Conservation (phyloP, 495 filamentous ascomycete species). For the Neurospora pannonica region DNA sequence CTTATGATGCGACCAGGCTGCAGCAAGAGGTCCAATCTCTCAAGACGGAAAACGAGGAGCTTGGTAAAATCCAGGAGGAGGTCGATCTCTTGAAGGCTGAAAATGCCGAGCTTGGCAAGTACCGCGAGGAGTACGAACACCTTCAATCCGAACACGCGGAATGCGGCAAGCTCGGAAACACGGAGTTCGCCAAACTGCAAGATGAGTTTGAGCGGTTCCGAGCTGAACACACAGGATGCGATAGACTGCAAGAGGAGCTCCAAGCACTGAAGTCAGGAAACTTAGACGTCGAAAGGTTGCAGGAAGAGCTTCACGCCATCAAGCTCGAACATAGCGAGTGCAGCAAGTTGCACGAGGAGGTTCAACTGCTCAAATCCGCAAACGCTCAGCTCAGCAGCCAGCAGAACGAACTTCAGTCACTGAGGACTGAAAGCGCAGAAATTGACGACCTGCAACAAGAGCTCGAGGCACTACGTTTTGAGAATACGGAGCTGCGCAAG, state of each 20-base stretch:
- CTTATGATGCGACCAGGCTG: constrained; percentile 67
- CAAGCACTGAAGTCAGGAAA: neutral
- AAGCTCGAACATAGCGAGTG: neutral
- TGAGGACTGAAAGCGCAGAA: constrained; percentile 55
- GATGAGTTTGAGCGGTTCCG: constrained; percentile 3
- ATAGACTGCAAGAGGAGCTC: neutral
- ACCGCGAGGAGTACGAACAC: neutral
- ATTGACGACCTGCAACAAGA: constrained; percentile 64
- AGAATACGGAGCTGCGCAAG: constrained; percentile 41
- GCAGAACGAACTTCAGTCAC: constrained; percentile 1
- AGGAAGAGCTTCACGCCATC: neutral
- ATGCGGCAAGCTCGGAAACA: constrained; percentile 48
- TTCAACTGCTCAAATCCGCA: constrained; percentile 55
- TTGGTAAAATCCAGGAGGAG: constrained; percentile 1
- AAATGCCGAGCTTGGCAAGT: neutral
- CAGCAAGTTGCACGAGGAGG: constrained; percentile 65
- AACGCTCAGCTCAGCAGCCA: constrained; percentile 26
- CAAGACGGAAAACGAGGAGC: constrained; percentile 49
- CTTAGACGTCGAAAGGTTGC: neutral
- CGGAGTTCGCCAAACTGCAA: constrained; percentile 2
- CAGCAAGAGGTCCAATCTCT: constrained; percentile 70
- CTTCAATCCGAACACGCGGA: neutral
- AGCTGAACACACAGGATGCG: neutral
- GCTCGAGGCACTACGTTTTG: constrained; percentile 52
- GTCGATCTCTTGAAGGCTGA: constrained; percentile 1